Base-by-base conservation (phyloP, 768 basidiomycete species). In the Exidia glandulosa region DNA sequence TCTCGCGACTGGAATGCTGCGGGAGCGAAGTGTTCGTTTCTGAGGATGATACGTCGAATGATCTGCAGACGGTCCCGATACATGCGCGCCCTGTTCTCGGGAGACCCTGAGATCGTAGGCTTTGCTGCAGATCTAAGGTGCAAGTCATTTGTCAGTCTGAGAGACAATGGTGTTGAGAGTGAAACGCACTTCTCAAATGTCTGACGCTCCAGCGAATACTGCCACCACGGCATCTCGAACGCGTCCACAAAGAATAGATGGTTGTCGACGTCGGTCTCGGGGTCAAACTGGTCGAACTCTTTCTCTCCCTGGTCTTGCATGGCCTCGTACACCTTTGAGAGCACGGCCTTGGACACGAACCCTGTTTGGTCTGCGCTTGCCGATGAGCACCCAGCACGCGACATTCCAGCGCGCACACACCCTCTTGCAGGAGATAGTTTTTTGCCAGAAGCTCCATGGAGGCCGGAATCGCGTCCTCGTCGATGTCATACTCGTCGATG, bases 11-110 rank as follows among this genome's bases (percentile, higher is more conserved):
- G 90, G 37, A 98, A 73, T 0, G 93, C 94, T 5, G 95, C 95
- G 2, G 96, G 94, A 2, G 92, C 92, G 73, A 99, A 99, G 71
- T 98, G 94, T 69, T 99, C 96, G 67, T 97, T 98, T 41, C 96
- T 79, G 37, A 97, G 75, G 31, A 98, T 84, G 66, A 90, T 88
- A 74, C 98, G 95, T 69, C 86, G 89, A 66, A 98, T 92, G 57
- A 98, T 84, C 69, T 90, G 83, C 63, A 95, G 78, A 56, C 95
- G 77, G 70, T 98, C 90, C 33, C 95, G 82, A 30, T 90, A 76
- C 50, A 90, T 87, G 31, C 78, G 73, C 34, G 93, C 83, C 62
- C 92, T 81, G 7, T 90, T 88, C 32, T 92, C 86, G 27, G 95
- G 83, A 29, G 90, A 81, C 0, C 92, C 92, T 10, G 90, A 86